A percentile compares a stretch with the other conserved stretches of the same genome.
Evolutionary conservation across 1,284 basidiomycete species (phyloP).

Genomic region (Grifola frondosa): DNA sequence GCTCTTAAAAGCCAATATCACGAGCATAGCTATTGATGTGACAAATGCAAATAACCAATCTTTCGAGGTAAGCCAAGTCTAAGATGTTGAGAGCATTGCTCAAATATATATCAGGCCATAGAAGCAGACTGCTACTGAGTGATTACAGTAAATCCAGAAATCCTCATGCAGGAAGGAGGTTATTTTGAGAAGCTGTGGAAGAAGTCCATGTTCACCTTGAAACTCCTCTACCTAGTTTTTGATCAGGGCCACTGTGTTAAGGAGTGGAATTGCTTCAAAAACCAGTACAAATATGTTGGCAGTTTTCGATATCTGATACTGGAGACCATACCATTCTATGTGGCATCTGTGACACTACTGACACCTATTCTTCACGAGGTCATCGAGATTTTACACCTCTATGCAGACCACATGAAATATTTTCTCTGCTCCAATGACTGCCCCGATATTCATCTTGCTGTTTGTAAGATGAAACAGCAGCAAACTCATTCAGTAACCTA

Average conservation of each 20-base stretch:
- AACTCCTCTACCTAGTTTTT: constrained; percentile 29
- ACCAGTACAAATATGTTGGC: constrained; percentile 29
- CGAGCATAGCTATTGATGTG: too few species aligned
- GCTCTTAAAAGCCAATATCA: too few species aligned
- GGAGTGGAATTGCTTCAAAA: constrained; percentile 34
- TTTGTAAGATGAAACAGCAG: constrained; percentile 28
- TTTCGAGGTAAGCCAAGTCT: too few species aligned
- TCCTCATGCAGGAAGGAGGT: constrained; percentile 21
- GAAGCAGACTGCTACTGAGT: constrained; percentile 26
- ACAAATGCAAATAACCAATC: too few species aligned
- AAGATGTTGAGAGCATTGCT: background rate
- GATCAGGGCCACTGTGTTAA: constrained; percentile 40
- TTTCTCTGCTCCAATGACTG: constrained; percentile 30
- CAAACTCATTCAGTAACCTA: constrained; percentile 30
- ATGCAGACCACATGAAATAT: background rate
- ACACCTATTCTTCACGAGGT: constrained; percentile 26
- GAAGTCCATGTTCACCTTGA: constrained; percentile 22
- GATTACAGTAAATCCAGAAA: constrained; percentile 33
- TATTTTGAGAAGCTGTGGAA: constrained; percentile 27
- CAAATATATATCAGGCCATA: constrained; percentile 26
- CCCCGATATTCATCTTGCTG: constrained; percentile 29
- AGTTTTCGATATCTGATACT: constrained; percentile 28
- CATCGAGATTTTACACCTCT: constrained; percentile 16
- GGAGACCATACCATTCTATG: constrained; percentile 28
- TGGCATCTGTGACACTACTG: constrained; percentile 37